Evolutionary conservation across 495 filamentous ascomycete species (phyloP), one percentile per base, ranked within the genome.

Genomic region (Daldinia bambusicola): DNA sequence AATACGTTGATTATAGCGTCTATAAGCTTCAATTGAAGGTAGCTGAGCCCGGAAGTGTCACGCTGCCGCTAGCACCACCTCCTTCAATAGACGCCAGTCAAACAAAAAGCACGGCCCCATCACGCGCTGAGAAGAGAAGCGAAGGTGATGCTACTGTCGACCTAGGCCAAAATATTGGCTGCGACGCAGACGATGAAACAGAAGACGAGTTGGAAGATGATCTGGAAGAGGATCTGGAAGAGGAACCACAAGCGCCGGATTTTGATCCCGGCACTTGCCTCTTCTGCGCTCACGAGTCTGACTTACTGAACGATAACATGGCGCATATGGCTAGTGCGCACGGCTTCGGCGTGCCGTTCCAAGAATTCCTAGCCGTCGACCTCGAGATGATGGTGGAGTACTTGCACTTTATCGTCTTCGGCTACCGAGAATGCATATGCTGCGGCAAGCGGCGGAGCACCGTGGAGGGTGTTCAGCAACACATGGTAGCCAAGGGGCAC

Each of bases 391-490:
- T 22, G 2, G 9, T 81, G 51, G 57, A 67, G 56, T 77, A 80
- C 62, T 65, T 80, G 4, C 77, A 79, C 66, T 74, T 80, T n/a
- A 55, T 81, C 36, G 76, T 81, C 20, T 79, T 76, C 30, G 76
- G 69, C 57, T 80, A 78, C 58, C 74, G 62, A 30, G 80, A 81
- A 71, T 81, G 80, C 51, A 74, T 81, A 63, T 72, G 75, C 34
- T 80, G 80, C 43, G 71, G 76, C 14, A 78, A 68, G 45, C 58
- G 74, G 43, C 67, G 76, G 53, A 37, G 65, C 2, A 77, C 75
- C 8, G 70, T 76, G 8, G 70, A 80, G 64, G 79, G 74, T 20
- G 71, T 77, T 18, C 79, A 80, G 62, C 78, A 79, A 59, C 79
- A 81, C 51, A 81, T 81, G 79, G 62, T 62, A 1, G 71, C 70